phyloP scores from a whole-genome alignment of 2,329 filamentous ascomycete species.

The Penicillium expansum region DNA sequence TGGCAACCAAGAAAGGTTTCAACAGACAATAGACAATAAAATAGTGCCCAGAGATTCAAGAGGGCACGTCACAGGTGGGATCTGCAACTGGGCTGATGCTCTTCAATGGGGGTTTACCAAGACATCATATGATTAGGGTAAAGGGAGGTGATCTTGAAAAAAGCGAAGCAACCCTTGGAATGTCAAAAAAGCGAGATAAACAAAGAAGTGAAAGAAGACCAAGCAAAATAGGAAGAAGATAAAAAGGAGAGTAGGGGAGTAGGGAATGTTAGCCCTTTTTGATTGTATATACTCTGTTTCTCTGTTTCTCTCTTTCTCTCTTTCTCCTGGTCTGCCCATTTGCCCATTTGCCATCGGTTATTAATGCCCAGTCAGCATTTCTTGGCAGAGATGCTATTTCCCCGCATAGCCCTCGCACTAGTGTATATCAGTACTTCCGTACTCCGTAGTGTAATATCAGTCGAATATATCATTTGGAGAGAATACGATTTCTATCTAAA shows the following conservation, averaged over 20 bases:
- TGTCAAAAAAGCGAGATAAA: background rate
- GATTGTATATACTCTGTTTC: background rate
- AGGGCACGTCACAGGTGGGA: constrained; percentile 6
- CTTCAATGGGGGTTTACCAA: constrained; percentile 4
- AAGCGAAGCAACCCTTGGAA: background rate
- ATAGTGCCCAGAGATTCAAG: background rate
- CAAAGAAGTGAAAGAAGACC: background rate
- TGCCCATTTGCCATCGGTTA: constrained; percentile 4
- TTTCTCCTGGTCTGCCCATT: background rate
- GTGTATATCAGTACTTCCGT: too few species aligned
- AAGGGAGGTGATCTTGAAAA: background rate
- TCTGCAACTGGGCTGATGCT: constrained; percentile 18
- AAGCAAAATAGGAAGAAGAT: background rate
- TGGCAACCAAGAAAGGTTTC: background rate
- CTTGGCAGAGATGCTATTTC: too few species aligned
- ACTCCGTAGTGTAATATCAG: too few species aligned
- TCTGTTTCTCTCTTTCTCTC: background rate
- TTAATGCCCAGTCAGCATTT: too few species aligned
- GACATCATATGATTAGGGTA: constrained; percentile 11
- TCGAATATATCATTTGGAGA: too few species aligned
- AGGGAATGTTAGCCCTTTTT: background rate
- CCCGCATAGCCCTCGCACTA: too few species aligned
- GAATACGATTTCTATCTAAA: background rate
- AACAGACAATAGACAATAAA: background rate
- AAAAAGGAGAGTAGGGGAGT: background rate